Conservation (phyloP, 2,329 filamentous ascomycete species). For the Ophiostoma sp. region DNA sequence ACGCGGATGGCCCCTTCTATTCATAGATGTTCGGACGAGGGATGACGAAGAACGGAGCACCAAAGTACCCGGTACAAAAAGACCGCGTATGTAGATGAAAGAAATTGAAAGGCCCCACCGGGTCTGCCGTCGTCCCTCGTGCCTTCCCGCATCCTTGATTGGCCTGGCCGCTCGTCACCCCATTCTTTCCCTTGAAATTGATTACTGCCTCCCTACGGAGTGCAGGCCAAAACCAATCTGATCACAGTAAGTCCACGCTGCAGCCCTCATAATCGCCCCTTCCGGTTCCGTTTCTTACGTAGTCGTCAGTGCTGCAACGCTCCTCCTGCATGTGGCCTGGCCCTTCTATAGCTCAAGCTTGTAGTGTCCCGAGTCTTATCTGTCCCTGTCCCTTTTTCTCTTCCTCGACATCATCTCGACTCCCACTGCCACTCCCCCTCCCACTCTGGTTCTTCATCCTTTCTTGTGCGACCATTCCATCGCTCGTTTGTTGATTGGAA, state of each 20-base stretch:
- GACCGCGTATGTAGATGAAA: conserved; percentile 16
- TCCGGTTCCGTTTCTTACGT: conserved; percentile 14
- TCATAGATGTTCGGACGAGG: not conserved
- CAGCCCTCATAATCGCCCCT: conserved; percentile 3
- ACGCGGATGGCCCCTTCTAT: not conserved
- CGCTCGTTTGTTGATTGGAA: not conserved
- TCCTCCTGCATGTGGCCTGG: not conserved
- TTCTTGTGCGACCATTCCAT: not conserved
- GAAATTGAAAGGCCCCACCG: conserved; percentile 19
- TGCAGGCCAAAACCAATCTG: not conserved
- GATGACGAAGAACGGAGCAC: not conserved
- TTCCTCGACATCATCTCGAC: conserved; percentile 1
- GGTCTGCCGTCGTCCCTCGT: conserved; percentile 14
- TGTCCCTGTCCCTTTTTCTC: conserved; percentile 13
- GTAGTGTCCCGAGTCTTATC: too few species aligned
- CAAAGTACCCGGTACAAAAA: conserved; percentile 18
- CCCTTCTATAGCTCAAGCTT: conserved; percentile 3
- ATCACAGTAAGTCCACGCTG: not conserved
- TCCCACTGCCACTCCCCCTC: not conserved
- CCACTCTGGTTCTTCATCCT: not conserved
- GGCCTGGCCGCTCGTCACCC: conserved; percentile 15
- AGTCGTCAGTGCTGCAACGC: not conserved
- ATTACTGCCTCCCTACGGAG: not conserved
- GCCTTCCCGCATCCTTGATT: conserved; percentile 18
- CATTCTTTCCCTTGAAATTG: conserved; percentile 12